phyloP scores from a whole-genome alignment of 768 basidiomycete species.

The Tephrocybe sp. region DNA sequence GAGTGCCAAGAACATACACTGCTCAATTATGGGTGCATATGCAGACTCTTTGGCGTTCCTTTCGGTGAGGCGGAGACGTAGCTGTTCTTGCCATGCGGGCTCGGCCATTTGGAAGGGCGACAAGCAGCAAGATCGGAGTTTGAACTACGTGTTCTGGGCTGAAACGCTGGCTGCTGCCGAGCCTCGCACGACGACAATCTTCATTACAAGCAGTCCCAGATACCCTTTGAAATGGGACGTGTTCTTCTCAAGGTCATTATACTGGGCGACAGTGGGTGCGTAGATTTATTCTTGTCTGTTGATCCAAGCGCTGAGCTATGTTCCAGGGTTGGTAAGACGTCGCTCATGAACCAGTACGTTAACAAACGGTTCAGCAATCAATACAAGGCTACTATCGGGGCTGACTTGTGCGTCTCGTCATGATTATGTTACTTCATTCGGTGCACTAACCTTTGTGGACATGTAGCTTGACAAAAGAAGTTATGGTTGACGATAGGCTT shows the following conservation, averaged over 20 bases:
- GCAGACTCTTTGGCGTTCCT: constrained; percentile 81
- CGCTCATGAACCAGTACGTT: constrained; percentile 99
- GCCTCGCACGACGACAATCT: constrained; percentile 19
- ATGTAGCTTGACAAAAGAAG: constrained; percentile 89
- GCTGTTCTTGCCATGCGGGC: constrained; percentile 80
- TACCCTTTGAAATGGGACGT: constrained; percentile 62
- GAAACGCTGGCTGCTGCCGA: constrained; percentile 13
- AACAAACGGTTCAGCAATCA: constrained; percentile 99
- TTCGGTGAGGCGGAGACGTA: constrained; percentile 75
- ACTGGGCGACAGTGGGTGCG: constrained; percentile 94
- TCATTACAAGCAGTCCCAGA: constrained; percentile 19
- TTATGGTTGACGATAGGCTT: constrained; percentile 96
- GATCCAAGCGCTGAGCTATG: neutral
- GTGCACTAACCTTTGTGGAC: constrained; percentile 19
- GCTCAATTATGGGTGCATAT: constrained; percentile 84
- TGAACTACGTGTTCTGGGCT: constrained; percentile 31
- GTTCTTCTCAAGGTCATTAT: constrained; percentile 96
- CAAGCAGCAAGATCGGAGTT: constrained; percentile 34
- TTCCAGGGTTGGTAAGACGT: constrained; percentile 94
- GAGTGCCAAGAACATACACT: constrained; percentile 61
- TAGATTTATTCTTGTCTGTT: constrained; percentile 20
- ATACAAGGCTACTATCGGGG: constrained; percentile 99
- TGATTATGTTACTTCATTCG: constrained; percentile 6
- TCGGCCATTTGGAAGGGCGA: constrained; percentile 57
- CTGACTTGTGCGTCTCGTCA: constrained; percentile 76